Conservation (phyloP, 148 eudicot species). For the Mesembryanthemum crystallinum region DNA sequence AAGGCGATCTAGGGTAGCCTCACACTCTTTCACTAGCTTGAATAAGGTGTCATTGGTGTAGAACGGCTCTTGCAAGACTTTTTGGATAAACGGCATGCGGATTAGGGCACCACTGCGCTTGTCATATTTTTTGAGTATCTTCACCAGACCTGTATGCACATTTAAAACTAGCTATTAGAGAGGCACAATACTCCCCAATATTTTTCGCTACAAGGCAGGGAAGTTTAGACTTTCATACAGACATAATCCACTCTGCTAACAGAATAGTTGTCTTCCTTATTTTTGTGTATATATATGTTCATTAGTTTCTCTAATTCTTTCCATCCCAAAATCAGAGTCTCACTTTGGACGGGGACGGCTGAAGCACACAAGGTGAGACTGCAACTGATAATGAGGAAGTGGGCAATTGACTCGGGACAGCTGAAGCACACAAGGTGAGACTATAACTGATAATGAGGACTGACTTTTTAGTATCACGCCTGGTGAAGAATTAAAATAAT, state of each 20-base stretch:
- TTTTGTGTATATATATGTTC: neutral
- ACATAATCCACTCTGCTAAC: neutral
- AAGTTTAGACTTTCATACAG: neutral
- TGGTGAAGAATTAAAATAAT: no score
- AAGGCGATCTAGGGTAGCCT: conserved; percentile 45
- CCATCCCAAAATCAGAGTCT: neutral
- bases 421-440: neutral
- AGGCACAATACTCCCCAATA: conserved; percentile 3
- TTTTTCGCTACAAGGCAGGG: no score
- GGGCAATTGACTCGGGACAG: neutral
- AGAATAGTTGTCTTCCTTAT: neutral
- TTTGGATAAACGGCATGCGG: conserved; percentile 67
- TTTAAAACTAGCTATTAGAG: neutral
- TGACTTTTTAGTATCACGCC: no score
- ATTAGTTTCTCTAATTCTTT: neutral
- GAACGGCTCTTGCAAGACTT: conserved; percentile 62
- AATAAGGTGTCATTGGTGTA: conserved; percentile 50
- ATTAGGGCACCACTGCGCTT: conserved; percentile 62
- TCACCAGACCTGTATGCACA: conserved; percentile 51
- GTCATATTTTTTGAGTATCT: conserved; percentile 71
- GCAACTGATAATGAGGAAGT: no score
- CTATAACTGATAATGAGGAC: no score
- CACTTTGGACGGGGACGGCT: neutral
- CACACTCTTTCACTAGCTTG: conserved; percentile 63
- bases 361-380: neutral